phyloP scores from a whole-genome alignment of 2,329 filamentous ascomycete species.

The Alternaria panax region DNA sequence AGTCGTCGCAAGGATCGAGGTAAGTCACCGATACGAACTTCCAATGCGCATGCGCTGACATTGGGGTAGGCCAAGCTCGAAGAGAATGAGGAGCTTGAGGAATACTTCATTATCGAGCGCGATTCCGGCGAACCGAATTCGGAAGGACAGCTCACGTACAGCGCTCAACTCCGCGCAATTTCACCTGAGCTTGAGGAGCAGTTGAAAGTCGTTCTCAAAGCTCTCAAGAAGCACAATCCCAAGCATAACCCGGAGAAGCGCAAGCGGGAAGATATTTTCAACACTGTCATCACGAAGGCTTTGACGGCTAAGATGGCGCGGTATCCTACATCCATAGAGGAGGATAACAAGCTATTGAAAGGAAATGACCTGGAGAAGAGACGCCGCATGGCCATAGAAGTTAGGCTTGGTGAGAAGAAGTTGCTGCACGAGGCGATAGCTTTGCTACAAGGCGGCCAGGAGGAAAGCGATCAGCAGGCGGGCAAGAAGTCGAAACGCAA shows the following conservation, averaged over 20 bases:
- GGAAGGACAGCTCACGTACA: slow-evolving; percentile 23
- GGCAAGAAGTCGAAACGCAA: not conserved
- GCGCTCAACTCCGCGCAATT: slow-evolving; percentile 18
- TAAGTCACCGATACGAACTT: slow-evolving; percentile 8
- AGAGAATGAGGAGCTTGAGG: slow-evolving; percentile 23
- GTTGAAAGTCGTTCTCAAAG: slow-evolving; percentile 23
- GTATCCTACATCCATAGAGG: slow-evolving; percentile 21
- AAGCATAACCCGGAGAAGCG: slow-evolving; percentile 13
- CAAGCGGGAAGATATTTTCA: slow-evolving; percentile 20
- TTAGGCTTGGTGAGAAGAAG: slow-evolving; percentile 29
- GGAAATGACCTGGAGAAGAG: slow-evolving; percentile 15
- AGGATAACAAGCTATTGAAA: slow-evolving; percentile 23
- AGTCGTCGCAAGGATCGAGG: slow-evolving; percentile 2
- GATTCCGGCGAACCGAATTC: slow-evolving; percentile 32
- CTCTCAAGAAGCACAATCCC: slow-evolving; percentile 20
- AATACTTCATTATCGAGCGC: slow-evolving; percentile 31
- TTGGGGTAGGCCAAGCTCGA: not conserved
- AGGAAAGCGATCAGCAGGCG: not conserved
- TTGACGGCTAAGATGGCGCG: slow-evolving; percentile 21
- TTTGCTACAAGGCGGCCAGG: not conserved
- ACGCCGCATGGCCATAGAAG: slow-evolving; percentile 28
- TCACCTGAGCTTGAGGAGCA: slow-evolving; percentile 29
- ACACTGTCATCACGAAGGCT: slow-evolving; percentile 11
- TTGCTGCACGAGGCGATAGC: slow-evolving; percentile 26
- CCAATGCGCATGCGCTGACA: not conserved